These are phyloP conservation scores for Chrysophaeum taylorii DNA, from an alignment of 352 stramenopile genomes.

Conservation along the genomic window DNA sequence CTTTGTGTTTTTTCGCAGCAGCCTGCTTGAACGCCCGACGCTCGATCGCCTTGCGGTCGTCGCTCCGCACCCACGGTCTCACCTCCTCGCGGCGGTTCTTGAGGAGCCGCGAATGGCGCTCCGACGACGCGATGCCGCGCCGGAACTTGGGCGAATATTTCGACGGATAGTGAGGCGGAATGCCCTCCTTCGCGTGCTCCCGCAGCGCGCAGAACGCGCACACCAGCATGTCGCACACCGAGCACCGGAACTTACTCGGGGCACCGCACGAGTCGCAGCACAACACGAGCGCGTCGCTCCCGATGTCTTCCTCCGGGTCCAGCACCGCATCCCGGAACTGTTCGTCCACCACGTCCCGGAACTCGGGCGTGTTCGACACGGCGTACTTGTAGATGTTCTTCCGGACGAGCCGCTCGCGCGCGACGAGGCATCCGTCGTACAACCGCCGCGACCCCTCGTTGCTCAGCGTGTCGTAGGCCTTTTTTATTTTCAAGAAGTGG, in stretches of 20 bases:
- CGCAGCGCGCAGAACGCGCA: slow-evolving; percentile 1
- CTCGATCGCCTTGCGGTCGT: not conserved
- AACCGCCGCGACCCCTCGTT: not conserved
- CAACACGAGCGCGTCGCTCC: not conserved
- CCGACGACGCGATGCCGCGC: not conserved
- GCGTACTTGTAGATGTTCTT: slow-evolving; percentile 13
- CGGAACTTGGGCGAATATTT: not conserved
- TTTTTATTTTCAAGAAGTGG: slow-evolving; percentile 14
- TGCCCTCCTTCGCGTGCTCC: slow-evolving; percentile 4
- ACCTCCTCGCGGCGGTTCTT: not conserved
- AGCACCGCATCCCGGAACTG: slow-evolving; percentile 9
- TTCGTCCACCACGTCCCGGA: slow-evolving; percentile 12
- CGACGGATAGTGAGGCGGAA: slow-evolving; percentile 4
- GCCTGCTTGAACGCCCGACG: not conserved
- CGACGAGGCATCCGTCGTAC: not conserved
- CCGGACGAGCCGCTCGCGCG: not conserved
- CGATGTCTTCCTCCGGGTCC: not conserved
- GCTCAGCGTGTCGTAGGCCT: slow-evolving; percentile 5
- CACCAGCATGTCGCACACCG: slow-evolving; percentile 6
- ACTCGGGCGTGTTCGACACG: not conserved
- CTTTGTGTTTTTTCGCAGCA: not conserved
- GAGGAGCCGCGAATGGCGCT: not conserved
- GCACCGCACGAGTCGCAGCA: slow-evolving; percentile 11
- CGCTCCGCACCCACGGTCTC: not conserved
- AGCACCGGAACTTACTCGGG: slow-evolving; percentile 4